Percentiles rank a stretch among this genome's conserved stretches.
phyloP scores from a whole-genome alignment of 2,329 filamentous ascomycete genomes.

The Phyllosticta capitalensis region DNA sequence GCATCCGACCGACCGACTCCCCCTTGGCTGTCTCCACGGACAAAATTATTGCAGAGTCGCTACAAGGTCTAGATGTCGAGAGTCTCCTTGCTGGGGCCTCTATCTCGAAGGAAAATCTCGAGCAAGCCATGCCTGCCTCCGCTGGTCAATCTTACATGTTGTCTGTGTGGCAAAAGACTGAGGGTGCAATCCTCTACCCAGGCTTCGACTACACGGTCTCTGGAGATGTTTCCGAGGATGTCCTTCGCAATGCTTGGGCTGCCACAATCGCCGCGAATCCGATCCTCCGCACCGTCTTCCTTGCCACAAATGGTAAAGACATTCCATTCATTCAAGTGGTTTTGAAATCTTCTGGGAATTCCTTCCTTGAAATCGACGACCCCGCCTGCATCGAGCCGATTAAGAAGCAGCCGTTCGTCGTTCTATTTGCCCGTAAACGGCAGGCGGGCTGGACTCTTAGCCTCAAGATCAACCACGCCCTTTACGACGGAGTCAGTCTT shows the following conservation, averaged over 20 bases:
- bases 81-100: constrained; percentile 32
- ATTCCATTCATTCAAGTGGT: constrained; percentile 57
- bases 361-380: constrained; percentile 16
- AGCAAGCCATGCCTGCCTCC: constrained; percentile 56
- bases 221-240: constrained; percentile 27
- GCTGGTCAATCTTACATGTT: constrained; percentile 77
- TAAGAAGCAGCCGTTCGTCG: constrained; percentile 23
- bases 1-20: constrained; percentile 1
- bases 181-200: constrained; percentile 62
- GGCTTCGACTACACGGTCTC: constrained; percentile 54
- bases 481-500: constrained; percentile 81
- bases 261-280: constrained; percentile 45
- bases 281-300: constrained; percentile 61
- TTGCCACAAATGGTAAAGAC: constrained; percentile 38
- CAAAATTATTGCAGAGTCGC: constrained; percentile 13
- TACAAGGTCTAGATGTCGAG: constrained; percentile 30
- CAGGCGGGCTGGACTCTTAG: constrained; percentile 27
- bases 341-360: constrained; percentile 31
- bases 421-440: constrained; percentile 26
- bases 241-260: constrained; percentile 53
- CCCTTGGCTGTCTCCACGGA: neutral
- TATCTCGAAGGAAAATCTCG: constrained; percentile 39
- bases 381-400: neutral
- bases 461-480: constrained; percentile 65
- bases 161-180: constrained; percentile 60